Conservation (phyloP, 2,329 filamentous ascomycete genomes). For the Monosporascus sp. region DNA sequence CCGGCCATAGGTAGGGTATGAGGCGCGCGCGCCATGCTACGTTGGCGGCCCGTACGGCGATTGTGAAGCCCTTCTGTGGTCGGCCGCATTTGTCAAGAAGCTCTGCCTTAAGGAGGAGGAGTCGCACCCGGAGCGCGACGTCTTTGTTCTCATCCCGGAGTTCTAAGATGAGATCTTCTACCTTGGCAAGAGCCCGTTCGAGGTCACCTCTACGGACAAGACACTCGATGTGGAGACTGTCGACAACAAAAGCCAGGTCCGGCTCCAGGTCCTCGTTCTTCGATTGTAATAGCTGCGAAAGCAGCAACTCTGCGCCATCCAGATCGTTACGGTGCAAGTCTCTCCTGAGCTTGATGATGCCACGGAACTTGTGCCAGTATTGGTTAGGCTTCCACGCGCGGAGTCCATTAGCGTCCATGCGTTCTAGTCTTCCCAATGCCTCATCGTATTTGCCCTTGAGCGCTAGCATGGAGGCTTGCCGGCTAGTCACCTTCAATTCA, state of each 20-base stretch:
- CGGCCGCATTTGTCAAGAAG: slow-evolving; percentile 64
- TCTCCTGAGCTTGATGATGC: slow-evolving; percentile 58
- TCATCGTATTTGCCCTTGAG: slow-evolving; percentile 66
- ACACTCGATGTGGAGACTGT: slow-evolving; percentile 47
- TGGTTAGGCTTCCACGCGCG: slow-evolving; percentile 75
- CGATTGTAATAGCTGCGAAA: slow-evolving; percentile 48
- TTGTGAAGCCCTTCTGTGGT: slow-evolving; percentile 69
- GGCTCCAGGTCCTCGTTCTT: slow-evolving; percentile 46
- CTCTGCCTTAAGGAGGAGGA: slow-evolving; percentile 67
- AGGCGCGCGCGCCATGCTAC: slow-evolving; percentile 66
- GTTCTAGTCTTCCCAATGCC: slow-evolving; percentile 55
- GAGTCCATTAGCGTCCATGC: slow-evolving; percentile 54
- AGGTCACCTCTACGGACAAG: slow-evolving; percentile 43
- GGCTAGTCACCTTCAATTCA: slow-evolving; percentile 66
- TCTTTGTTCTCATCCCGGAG: slow-evolving; percentile 42
- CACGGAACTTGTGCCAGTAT: slow-evolving; percentile 62
- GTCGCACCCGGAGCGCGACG: slow-evolving; percentile 60
- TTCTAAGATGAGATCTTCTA: slow-evolving; percentile 38
- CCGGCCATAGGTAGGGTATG: slow-evolving; percentile 66
- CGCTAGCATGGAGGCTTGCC: slow-evolving; percentile 61
- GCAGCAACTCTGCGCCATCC: slow-evolving; percentile 42
- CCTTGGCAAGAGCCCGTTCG: slow-evolving; percentile 40
- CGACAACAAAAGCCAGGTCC: slow-evolving; percentile 45
- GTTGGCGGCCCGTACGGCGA: slow-evolving; percentile 68
- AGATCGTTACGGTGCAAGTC: slow-evolving; percentile 54